Conservation (phyloP, 495 filamentous ascomycete species). For the Neurospora sp. region DNA sequence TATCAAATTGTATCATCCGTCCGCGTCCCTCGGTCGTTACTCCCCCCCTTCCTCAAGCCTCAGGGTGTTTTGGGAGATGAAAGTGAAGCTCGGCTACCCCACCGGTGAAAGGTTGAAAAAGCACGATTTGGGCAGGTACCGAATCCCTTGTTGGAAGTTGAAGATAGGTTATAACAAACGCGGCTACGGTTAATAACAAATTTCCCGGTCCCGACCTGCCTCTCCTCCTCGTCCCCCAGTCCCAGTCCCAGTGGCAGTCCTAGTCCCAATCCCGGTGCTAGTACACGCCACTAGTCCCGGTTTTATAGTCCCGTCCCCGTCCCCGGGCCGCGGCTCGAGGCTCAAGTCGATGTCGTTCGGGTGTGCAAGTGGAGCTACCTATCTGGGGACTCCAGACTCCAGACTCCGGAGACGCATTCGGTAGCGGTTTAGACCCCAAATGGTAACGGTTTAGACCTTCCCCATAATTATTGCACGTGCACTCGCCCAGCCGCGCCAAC, state of each 20-base stretch:
- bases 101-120: neutral
- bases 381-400: neutral
- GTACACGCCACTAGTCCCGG: neutral
- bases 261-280: neutral
- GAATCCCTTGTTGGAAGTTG: neutral
- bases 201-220: neutral
- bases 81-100: neutral
- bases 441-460: no score
- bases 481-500: no score
- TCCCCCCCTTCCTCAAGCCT: neutral
- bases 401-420: neutral
- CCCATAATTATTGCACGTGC: no score
- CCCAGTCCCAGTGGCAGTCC: neutral
- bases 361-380: neutral
- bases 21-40: neutral
- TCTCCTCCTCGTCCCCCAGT: neutral
- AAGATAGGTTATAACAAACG: neutral
- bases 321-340: neutral
- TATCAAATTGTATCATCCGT: neutral
- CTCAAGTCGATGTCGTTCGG: neutral
- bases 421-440: no score
- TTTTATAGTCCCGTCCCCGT: neutral
- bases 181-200: neutral
- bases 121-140: neutral
- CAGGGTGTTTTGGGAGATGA: neutral